Evolutionary conservation across 2,329 filamentous ascomycete genomes (phyloP).

Genomic region (Calonectria pseudoreteaudii): DNA sequence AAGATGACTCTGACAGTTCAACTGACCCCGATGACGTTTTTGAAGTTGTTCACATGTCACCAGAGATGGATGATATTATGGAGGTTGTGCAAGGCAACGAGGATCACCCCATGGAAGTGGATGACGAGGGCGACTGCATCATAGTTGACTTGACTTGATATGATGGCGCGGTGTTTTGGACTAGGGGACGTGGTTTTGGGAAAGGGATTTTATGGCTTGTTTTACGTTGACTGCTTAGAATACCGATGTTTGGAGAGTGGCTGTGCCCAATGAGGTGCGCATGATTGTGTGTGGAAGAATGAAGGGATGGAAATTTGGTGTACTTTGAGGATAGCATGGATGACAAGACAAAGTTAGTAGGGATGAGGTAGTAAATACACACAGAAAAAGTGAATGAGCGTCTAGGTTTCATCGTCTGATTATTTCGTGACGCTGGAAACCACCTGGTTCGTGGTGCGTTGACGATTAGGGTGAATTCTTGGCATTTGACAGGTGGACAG

Average conservation of each 20-base stretch:
- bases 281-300: constrained; percentile 3
- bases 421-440: neutral
- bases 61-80: constrained; percentile 37
- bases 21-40: constrained; percentile 9
- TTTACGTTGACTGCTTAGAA: neutral
- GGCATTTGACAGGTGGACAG: neutral
- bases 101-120: neutral
- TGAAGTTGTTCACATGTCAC: constrained; percentile 24
- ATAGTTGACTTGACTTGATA: constrained; percentile 38
- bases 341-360: neutral
- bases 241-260: constrained; percentile 16
- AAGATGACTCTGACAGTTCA: constrained; percentile 38
- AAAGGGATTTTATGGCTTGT: neutral
- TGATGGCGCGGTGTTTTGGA: neutral
- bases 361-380: neutral
- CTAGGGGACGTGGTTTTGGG: neutral
- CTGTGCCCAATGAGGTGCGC: neutral
- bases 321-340: neutral
- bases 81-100: constrained; percentile 1
- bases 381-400: neutral
- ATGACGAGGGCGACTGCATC: constrained; percentile 16
- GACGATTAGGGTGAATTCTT: neutral
- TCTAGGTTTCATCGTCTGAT: neutral
- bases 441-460: no score
- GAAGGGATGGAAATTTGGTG: constrained; percentile 1